phyloP scores from a whole-genome alignment of 768 basidiomycete genomes.

The Pleurotus giganteus region DNA sequence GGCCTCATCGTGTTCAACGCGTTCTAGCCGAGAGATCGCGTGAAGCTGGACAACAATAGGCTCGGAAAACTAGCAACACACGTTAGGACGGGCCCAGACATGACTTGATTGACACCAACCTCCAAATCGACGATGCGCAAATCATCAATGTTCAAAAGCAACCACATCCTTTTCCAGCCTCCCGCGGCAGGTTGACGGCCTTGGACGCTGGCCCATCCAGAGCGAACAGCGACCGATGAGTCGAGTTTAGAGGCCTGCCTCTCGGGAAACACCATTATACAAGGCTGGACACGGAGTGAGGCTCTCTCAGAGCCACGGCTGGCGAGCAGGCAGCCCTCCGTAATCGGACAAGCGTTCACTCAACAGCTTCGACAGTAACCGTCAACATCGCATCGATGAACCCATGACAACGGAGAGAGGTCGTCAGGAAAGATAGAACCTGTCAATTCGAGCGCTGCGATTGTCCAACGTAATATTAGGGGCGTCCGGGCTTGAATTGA shows the following conservation, averaged over 20 bases:
- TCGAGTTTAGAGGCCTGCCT: neutral
- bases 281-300: neutral
- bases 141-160: neutral
- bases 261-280: neutral
- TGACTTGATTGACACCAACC: neutral
- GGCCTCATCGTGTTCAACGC: neutral
- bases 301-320: too few relatives aligned
- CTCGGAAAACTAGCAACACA: neutral
- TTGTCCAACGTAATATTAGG: too few relatives aligned
- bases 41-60: neutral
- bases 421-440: neutral
- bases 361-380: neutral
- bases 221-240: neutral
- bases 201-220: conserved; percentile 5
- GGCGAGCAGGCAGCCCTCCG: neutral
- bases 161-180: conserved; percentile 7
- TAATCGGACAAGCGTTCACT: too few relatives aligned
- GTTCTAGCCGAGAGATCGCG: conserved; percentile 1
- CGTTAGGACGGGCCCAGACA: too few relatives aligned
- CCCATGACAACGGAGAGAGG: neutral
- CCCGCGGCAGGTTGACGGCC: neutral
- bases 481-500: too few relatives aligned
- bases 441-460: too few relatives aligned
- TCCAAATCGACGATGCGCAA: conserved; percentile 1
- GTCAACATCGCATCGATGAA: neutral